These are phyloP conservation scores for Intubia oerlemansii DNA, from an alignment of 2,329 filamentous ascomycete genomes.

Conservation along the genomic window DNA sequence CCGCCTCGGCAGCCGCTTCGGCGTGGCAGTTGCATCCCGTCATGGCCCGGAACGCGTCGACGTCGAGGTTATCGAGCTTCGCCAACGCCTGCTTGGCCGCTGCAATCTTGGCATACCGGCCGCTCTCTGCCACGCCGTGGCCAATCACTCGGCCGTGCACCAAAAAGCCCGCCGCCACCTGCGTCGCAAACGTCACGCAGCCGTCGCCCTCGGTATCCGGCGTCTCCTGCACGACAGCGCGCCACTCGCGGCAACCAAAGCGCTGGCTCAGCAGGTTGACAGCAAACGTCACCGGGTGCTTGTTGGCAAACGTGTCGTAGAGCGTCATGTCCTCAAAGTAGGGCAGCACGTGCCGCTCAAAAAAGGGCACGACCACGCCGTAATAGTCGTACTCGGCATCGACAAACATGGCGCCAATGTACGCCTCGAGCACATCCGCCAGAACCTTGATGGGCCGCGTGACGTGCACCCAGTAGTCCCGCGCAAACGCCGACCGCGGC, in stretches of 20 bases:
- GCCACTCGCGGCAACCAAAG: constrained; percentile 42
- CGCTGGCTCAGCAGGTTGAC: constrained; percentile 38
- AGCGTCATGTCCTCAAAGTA: constrained; percentile 74
- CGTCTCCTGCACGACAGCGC: constrained; percentile 30
- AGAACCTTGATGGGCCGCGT: constrained; percentile 50
- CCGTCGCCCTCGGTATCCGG: constrained; percentile 16
- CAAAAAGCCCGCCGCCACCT: constrained; percentile 50
- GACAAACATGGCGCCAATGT: constrained; percentile 77
- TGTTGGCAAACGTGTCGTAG: constrained; percentile 72
- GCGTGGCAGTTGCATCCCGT: constrained; percentile 42
- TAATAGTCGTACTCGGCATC: constrained; percentile 74
- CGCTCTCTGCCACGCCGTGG: constrained; percentile 36
- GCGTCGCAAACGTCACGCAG: constrained; percentile 8
- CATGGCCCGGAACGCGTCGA: constrained; percentile 34
- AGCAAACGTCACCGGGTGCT: constrained; percentile 63
- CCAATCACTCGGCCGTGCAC: constrained; percentile 53
- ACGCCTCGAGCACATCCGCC: constrained; percentile 75
- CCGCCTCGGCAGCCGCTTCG: too few species aligned
- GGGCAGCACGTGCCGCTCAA: constrained; percentile 46
- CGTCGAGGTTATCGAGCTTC: constrained; percentile 20
- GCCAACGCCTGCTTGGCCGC: constrained; percentile 38
- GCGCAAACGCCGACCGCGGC: constrained; percentile 18
- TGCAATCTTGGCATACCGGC: constrained; percentile 50
- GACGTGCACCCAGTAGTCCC: constrained; percentile 48
- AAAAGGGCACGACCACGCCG: constrained; percentile 52